These are phyloP conservation scores for Drosera spatulata DNA, from an alignment of 179 eudicot genomes.

Conservation along the genomic window DNA sequence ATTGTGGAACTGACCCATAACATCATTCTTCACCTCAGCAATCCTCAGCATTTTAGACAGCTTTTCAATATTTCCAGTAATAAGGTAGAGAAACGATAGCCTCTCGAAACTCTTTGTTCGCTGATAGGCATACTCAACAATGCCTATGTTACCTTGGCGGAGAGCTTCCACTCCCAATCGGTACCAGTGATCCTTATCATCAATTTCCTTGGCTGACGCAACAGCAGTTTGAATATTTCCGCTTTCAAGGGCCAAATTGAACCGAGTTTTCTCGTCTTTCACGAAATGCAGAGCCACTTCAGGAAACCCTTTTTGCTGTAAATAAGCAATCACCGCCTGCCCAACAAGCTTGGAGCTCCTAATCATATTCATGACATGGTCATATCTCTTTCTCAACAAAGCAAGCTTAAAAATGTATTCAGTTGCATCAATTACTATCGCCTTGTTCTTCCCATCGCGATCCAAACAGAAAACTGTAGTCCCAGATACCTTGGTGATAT, in stretches of 20 bases:
- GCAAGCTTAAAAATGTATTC: conserved; percentile 42
- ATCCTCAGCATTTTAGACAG: conserved; percentile 86
- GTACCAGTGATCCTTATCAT: conserved; percentile 47
- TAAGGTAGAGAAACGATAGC: conserved; percentile 80
- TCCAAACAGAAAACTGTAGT: conserved; percentile 44
- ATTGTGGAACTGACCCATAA: conserved; percentile 97
- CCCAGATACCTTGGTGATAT: conserved; percentile 75
- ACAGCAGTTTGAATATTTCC: conserved; percentile 42
- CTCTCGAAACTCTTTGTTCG: conserved; percentile 92
- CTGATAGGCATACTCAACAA: conserved; percentile 96
- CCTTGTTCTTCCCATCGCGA: conserved; percentile 34
- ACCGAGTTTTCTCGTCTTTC: conserved; percentile 42
- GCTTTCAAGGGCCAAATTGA: conserved; percentile 42
- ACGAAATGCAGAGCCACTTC: conserved; percentile 51
- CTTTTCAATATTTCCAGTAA: conserved; percentile 82
- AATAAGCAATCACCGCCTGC: conserved; percentile 44
- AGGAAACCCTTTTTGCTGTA: conserved; percentile 47
- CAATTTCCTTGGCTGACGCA: conserved; percentile 47
- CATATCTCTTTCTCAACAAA: conserved; percentile 33
- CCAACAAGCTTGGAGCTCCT: conserved; percentile 41
- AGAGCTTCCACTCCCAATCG: conserved; percentile 63
- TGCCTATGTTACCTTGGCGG: conserved; percentile 95
- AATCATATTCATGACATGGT: conserved; percentile 42
- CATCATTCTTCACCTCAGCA: conserved; percentile 87
- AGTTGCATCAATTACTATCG: conserved; percentile 38